Conservation (phyloP, 352 stramenopile species). For the Poterioochromonas sp. region DNA sequence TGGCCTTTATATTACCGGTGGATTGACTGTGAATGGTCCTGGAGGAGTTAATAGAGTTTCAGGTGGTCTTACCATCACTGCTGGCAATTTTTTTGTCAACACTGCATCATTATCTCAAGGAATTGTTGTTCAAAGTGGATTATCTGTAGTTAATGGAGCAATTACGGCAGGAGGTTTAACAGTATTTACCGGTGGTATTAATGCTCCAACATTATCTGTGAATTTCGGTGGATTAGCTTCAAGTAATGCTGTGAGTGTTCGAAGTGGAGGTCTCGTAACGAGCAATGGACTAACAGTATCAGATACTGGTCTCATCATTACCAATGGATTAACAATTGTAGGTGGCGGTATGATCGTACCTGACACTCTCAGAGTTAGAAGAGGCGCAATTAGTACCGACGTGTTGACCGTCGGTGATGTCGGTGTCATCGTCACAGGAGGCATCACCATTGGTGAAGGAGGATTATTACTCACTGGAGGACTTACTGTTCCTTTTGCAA, state of each 20-base stretch:
- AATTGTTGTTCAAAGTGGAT: not conserved
- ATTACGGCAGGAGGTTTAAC: slow-evolving; percentile 9
- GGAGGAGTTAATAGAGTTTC: not conserved
- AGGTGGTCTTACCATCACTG: not conserved
- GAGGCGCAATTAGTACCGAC: no score
- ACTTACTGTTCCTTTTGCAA: not conserved
- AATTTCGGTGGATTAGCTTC: not conserved
- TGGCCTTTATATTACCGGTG: not conserved
- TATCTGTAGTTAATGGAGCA: not conserved
- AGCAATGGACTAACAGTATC: not conserved
- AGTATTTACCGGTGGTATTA: slow-evolving; percentile 7
- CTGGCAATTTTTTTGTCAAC: not conserved
- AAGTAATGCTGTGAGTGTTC: no score
- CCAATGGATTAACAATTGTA: not conserved
- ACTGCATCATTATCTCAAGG: not conserved
- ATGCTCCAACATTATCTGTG: no score
- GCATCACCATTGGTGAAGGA: not conserved
- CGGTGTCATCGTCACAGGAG: slow-evolving; percentile 22
- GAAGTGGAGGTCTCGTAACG: not conserved
- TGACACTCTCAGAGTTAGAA: no score
- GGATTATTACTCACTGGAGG: not conserved
- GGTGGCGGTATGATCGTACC: not conserved
- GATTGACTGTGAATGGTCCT: not conserved
- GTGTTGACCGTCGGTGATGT: no score
- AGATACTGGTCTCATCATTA: not conserved